These are phyloP conservation scores for Kickxella alabastrina DNA, from an alignment of 192 early-diverging fungal genomes.

Conservation along the genomic window DNA sequence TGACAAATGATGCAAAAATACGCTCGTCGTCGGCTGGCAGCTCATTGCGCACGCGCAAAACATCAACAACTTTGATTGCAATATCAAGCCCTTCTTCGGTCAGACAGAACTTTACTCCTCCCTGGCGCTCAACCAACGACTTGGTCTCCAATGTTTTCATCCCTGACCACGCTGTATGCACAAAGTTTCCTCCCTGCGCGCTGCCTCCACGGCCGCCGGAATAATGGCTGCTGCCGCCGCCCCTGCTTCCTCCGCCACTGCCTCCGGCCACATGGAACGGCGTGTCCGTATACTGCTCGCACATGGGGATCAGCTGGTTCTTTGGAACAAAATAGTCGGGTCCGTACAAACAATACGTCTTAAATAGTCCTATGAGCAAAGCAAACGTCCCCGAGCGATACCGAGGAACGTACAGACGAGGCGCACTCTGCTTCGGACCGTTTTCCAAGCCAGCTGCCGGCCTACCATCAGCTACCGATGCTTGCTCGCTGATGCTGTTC, in stretches of 20 bases:
- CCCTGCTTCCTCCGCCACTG: constrained; percentile 31
- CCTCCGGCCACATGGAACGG: constrained; percentile 55
- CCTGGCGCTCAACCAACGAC: constrained; percentile 60
- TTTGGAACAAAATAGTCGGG: constrained; percentile 57
- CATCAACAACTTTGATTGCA: constrained; percentile 50
- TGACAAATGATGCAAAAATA: constrained; percentile 11
- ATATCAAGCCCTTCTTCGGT: constrained; percentile 69
- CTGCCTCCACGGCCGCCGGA: neutral
- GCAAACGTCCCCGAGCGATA: constrained; percentile 79
- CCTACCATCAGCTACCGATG: too few relatives aligned
- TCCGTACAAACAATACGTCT: constrained; percentile 38
- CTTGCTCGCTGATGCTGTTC: too few relatives aligned
- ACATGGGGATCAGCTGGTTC: constrained; percentile 61
- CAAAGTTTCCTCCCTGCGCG: neutral
- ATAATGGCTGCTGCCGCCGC: constrained; percentile 9
- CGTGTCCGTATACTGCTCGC: constrained; percentile 62
- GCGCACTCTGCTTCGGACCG: too few relatives aligned
- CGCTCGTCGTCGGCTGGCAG: constrained; percentile 11
- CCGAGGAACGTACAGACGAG: constrained; percentile 63
- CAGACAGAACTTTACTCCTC: constrained; percentile 59
- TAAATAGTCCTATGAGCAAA: constrained; percentile 65
- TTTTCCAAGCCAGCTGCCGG: too few relatives aligned
- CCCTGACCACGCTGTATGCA: constrained; percentile 73
- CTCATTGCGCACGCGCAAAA: constrained; percentile 29
- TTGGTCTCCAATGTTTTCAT: constrained; percentile 73